Evolutionary conservation across 768 basidiomycete species (phyloP), one percentile per base, ranked within the genome.

Genomic region (Mycena latifolia): DNA sequence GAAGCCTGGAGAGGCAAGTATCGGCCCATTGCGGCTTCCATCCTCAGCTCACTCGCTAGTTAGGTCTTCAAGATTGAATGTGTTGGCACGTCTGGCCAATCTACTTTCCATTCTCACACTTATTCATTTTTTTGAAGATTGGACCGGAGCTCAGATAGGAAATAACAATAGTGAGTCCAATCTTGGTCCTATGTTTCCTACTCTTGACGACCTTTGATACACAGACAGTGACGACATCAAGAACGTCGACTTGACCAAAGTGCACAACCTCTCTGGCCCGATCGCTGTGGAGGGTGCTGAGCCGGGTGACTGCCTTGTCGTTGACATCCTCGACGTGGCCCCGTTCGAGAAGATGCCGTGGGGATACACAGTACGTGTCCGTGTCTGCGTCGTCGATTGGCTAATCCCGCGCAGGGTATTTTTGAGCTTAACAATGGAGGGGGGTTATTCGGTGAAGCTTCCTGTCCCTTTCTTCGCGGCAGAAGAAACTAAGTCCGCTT

Each of bases 91-190:
- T 24, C 50, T 14, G 8, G 0, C 29, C 27, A 14, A 29, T 33
- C 25, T 46, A 29, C 22, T 25, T 50, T 22, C n/a, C 35, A 1
- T 61, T 14, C 25, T 11, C 1, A 11, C 24, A 54, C 24, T 50
- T 55, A 31, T 20, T 20, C 28, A 50, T 22, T 1, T 20, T 2
- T n/a, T 2, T 18, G n/a, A 46, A 90, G 90, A 92, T 70, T 93
- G 91, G 91, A 93, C 91, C 18, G 91, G 91, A 20, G 91, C 89
- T 0, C 90, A 92, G 71, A 91, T 92, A 53, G 89, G 90, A 47
- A 92, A 91, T 73, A 92, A 91, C 65, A 89, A 92, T 67, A 82
- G 89, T 89, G 61, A 29, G 85, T 78, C 48, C 7, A 33, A 29
- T 46, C 5, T 20, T 35, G 33, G 33, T 35, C 10, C 28, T 28